Conservation (phyloP, 2,329 filamentous ascomycete genomes). For the Exophiala spinifera region DNA sequence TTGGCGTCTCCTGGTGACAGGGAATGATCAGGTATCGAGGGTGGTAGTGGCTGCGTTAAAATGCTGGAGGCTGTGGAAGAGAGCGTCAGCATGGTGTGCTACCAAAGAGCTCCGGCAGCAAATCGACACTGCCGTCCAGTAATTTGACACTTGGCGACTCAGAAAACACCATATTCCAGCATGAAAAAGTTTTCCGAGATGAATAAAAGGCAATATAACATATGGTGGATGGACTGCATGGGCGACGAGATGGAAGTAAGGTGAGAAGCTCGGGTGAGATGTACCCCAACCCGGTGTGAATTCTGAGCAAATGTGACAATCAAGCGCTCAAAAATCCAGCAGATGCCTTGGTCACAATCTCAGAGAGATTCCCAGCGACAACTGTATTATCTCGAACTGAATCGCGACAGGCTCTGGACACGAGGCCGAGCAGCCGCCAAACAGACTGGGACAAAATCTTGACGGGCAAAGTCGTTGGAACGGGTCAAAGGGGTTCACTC, state of each 20-base stretch:
- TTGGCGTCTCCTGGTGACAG: constrained; percentile 65
- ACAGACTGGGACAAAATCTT: not conserved
- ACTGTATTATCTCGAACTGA: constrained; percentile 8
- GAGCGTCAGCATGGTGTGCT: constrained; percentile 29
- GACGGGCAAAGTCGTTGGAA: not conserved
- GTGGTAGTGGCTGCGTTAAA: constrained; percentile 21
- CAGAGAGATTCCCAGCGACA: not conserved
- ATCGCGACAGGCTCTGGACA: constrained; percentile 3
- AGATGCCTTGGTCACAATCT: not conserved
- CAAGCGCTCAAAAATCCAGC: constrained; percentile 1
- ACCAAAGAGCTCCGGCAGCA: constrained; percentile 5
- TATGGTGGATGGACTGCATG: constrained; percentile 21
- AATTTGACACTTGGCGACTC: constrained; percentile 20
- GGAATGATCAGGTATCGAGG: constrained; percentile 18
- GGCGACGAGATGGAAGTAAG: constrained; percentile 22
- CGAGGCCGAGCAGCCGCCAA: constrained; percentile 23
- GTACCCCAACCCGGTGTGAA: not conserved
- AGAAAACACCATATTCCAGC: constrained; percentile 7
- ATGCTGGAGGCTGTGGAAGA: constrained; percentile 22
- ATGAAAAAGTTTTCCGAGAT: constrained; percentile 13
- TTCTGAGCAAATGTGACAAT: constrained; percentile 1
- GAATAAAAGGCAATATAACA: constrained; percentile 22
- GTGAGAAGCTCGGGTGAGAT: constrained; percentile 8
- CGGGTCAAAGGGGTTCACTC: constrained; percentile 10
- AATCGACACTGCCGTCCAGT: constrained; percentile 2